Evolutionary conservation across 2,329 filamentous ascomycete species (phyloP), one percentile per base, ranked within the genome.

Genomic region (Colletotrichum gigasporum): DNA sequence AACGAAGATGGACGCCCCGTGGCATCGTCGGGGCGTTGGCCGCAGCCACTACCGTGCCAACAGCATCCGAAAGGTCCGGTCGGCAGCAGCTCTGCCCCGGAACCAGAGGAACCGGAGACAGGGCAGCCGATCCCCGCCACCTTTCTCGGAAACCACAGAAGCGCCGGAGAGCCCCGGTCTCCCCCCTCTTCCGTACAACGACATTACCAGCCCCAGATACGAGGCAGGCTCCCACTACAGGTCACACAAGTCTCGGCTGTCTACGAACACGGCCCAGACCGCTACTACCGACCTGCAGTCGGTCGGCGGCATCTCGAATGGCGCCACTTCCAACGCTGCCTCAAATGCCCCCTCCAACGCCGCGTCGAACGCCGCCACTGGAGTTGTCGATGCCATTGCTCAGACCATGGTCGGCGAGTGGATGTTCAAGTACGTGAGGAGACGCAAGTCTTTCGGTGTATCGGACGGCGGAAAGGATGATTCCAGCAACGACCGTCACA

Each of bases 401-500:
- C 94, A 97, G 74, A 96, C 95, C 0, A 99, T 99, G 96, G 93
- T 99, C 28, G 96, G 96, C 35, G 96, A 98, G 73, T 96, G 93
- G 91, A 95, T 96, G 92, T 94, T 90, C 82, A 96, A 96, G 77
- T 96, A 96, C 72, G 91, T 95, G 32, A 87, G 92, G 53, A 87
- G 92, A 75, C 88, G 95, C 69, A 97, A 94, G 79, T 96, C 95
- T 0, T 98, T 99, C 74, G 93, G 93, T 18, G 88, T 95, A 55
- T 80, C 86, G 3, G 92, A 94, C 44, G 84, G 82, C 22, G 85
- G 85, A 34, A 88, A 88, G 67, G 89, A 94, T 72, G 88, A 91
- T 67, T 90, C 84, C 67, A 89, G 92, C 77, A 89, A 88, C 67
- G 90, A 91, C 69, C 91, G 96, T 28, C 96, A 99, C 76, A 97